Evolutionary conservation across 805 yeast species (phyloP).

Genomic region (Cyberlindnera japonica): DNA sequence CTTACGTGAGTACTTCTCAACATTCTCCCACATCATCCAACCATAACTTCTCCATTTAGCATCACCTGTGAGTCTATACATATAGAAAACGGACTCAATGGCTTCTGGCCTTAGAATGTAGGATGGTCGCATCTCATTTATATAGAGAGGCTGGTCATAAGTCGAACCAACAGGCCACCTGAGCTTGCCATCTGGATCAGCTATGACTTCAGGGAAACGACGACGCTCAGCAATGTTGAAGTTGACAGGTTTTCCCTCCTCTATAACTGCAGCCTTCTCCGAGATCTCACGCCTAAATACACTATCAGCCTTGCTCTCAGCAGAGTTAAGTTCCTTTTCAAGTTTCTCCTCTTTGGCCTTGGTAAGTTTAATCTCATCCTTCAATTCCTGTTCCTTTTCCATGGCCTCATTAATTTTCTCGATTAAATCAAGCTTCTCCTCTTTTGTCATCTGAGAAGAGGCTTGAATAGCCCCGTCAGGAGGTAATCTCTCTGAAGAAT

Average conservation of each 20-base stretch:
- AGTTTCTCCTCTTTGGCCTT: background rate
- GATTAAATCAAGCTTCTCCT: background rate
- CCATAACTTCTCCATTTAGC: constrained; percentile 53
- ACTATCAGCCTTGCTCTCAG: too few species aligned
- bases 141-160: constrained; percentile 30
- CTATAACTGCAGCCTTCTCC: background rate
- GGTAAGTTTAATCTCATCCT: background rate
- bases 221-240: constrained; percentile 2
- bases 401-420: background rate
- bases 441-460: background rate
- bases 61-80: constrained; percentile 61
- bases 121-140: constrained; percentile 33
- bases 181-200: constrained; percentile 8
- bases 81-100: constrained; percentile 54
- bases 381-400: background rate
- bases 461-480: background rate
- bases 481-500: background rate
- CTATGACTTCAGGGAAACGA: constrained; percentile 5
- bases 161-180: constrained; percentile 12
- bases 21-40: constrained; percentile 41
- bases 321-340: background rate
- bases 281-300: too few species aligned
- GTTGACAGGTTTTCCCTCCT: constrained; percentile 6
- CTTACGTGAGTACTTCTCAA: constrained; percentile 30
- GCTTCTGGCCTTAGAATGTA: constrained; percentile 58